A percentile compares a stretch with the other conserved stretches of the same genome.
Evolutionary conservation across 805 yeast genomes (phyloP).

Genomic region (Priceomyces haplophilus): DNA sequence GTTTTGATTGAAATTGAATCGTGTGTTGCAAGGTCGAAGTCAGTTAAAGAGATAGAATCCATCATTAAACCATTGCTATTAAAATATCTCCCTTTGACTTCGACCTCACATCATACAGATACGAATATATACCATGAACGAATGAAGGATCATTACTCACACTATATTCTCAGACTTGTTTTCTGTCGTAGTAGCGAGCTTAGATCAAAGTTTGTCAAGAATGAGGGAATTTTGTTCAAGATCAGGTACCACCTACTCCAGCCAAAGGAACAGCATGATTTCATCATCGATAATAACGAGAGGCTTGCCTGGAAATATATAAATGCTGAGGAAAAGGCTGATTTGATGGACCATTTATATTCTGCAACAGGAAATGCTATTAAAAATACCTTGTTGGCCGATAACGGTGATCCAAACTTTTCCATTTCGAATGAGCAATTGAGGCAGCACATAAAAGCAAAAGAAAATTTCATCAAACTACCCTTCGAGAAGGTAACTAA

Average conservation of each 20-base stretch:
- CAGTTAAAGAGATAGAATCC: conserved; percentile 61
- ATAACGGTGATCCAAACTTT: conserved; percentile 25
- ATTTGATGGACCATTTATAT: conserved; percentile 46
- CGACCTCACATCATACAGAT: conserved; percentile 12
- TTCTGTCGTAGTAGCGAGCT: conserved; percentile 86
- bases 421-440: conserved; percentile 48
- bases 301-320: conserved; percentile 74
- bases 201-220: conserved; percentile 70
- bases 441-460: conserved; percentile 44
- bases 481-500: conserved; percentile 86
- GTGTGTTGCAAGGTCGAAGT: conserved; percentile 60
- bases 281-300: conserved; percentile 52
- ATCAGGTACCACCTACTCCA: conserved; percentile 67
- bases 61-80: conserved; percentile 63
- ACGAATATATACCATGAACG: conserved; percentile 52
- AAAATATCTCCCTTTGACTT: conserved; percentile 61
- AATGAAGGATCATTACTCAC: conserved; percentile 88
- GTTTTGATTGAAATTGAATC: conserved; percentile 83
- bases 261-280: conserved; percentile 63
- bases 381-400: conserved; percentile 32
- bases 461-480: conserved; percentile 72
- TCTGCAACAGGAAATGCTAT: conserved; percentile 52
- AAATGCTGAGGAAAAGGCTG: conserved; percentile 54
- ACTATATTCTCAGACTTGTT: conserved; percentile 81
- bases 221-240: conserved; percentile 73